Percentiles rank a stretch among this genome's conserved stretches.
Conservation (phyloP, 148 eudicot genomes). For the Tetragonia tetragonoides region DNA sequence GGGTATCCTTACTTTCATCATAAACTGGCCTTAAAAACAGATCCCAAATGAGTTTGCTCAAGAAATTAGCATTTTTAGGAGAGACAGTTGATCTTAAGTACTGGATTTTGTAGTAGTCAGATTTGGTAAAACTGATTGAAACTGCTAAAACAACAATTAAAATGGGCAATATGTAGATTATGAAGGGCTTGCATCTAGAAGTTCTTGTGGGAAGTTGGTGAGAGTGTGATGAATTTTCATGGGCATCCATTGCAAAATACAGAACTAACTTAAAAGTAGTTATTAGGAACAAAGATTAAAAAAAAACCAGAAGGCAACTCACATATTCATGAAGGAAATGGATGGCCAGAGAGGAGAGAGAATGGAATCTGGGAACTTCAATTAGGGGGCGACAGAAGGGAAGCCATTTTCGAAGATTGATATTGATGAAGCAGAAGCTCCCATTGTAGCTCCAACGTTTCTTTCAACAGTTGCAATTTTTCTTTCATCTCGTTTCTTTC, state of each 20-base stretch:
- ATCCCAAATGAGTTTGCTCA: slow-evolving; percentile 13
- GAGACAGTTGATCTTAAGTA: slow-evolving; percentile 12
- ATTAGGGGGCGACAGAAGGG: background rate
- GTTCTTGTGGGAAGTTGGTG: slow-evolving; percentile 1
- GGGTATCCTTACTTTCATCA: slow-evolving; percentile 9
- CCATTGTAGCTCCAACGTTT: too few relatives aligned
- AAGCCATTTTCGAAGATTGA: background rate
- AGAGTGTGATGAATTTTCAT: background rate
- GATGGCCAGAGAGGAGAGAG: background rate
- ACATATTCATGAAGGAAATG: background rate
- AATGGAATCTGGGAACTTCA: background rate
- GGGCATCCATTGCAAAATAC: background rate
- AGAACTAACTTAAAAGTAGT: background rate
- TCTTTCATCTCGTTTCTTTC: too few relatives aligned
- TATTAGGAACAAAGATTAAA: background rate
- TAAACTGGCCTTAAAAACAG: slow-evolving; percentile 13
- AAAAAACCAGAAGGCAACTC: background rate
- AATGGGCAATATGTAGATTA: slow-evolving; percentile 13
- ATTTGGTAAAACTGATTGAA: slow-evolving; percentile 28
- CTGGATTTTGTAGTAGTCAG: slow-evolving; percentile 19
- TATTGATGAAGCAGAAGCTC: background rate
- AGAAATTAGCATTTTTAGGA: slow-evolving; percentile 11
- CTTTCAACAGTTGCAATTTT: too few relatives aligned
- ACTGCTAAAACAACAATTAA: slow-evolving; percentile 41
- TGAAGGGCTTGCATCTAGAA: background rate